phyloP scores from a whole-genome alignment of 148 eudicot genomes.

The Polygonum maritimum region DNA sequence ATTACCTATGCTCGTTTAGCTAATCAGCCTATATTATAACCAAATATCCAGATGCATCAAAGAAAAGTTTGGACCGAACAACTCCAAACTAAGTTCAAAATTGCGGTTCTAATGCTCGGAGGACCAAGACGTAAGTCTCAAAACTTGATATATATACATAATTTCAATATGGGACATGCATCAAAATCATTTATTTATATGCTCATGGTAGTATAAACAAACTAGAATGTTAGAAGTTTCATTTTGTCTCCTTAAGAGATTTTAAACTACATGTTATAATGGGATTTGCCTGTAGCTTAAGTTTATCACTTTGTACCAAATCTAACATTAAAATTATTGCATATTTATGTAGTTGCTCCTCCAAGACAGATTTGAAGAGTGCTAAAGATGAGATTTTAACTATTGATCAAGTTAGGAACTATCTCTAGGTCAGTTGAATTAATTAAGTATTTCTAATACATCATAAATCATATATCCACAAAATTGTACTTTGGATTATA shows the following conservation, averaged over 20 bases:
- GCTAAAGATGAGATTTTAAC: background rate
- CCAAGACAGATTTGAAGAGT: background rate
- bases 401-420: background rate
- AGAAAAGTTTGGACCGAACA: background rate
- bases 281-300: background rate
- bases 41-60: background rate
- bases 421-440: background rate
- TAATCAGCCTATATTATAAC: background rate
- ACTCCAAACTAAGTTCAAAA: background rate
- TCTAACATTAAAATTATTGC: background rate
- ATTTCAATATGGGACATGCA: background rate
- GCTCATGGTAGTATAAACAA: background rate
- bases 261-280: background rate
- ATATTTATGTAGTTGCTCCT: background rate
- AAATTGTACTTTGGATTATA: background rate
- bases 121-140: background rate
- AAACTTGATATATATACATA: background rate
- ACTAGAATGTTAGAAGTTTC: background rate
- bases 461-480: background rate
- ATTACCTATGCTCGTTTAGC: background rate
- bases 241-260: background rate
- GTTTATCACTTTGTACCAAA: background rate
- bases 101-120: background rate
- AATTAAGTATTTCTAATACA: background rate
- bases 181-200: background rate